Base-by-base conservation (phyloP, 352 stramenopile species). In the Phytopythium chamaehyphon region DNA sequence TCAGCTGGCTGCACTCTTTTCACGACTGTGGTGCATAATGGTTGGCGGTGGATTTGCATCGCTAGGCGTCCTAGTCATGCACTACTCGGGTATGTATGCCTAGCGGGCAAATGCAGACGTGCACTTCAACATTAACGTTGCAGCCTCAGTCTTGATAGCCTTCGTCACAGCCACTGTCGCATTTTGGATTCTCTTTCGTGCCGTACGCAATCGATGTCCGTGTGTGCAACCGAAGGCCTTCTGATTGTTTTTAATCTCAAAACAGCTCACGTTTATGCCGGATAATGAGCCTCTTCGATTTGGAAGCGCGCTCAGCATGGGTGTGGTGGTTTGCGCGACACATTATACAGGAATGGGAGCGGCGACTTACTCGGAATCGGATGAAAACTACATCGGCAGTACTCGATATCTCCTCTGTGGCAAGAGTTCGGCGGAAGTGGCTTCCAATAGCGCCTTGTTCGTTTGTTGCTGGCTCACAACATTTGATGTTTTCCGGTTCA, bases 171-270 rank as follows among this genome's bases (percentile, higher is more conserved):
- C 75, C 1, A 87, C 59, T 16, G 71, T 73, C 3, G 75, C 71
- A 19, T 87, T 87, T 36, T 89, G 75, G 78, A 89, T 86, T 47
- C 46, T 88, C 10, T 86, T 86, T 26, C 77, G 75, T 35, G 71
- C 64, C 21, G 75, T 84, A 66, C 21, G 51, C 42, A 6, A 19
- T 18, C 39, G 1, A 1, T 5, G 11, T 33, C 16, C 3, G 21
- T 14, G 37, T 39, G 4, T 18, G 15, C n/a, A n/a, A n/a, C 22
- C 5, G 3, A 7, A n/a, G 22, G 40, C 21, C 22, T 50, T 24
- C n/a, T n/a, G n/a, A n/a, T 12, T 12, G 16, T 26, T 33, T 7
- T 10, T 36, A 15, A 50, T 22, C 21, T 53, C 3, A n/a, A n/a
- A n/a, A n/a, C 39, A 84, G 68, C 50, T 88, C 16, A 82, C 77